phyloP scores from a whole-genome alignment of 2,329 filamentous ascomycete species.

The Neurospora crassa region DNA sequence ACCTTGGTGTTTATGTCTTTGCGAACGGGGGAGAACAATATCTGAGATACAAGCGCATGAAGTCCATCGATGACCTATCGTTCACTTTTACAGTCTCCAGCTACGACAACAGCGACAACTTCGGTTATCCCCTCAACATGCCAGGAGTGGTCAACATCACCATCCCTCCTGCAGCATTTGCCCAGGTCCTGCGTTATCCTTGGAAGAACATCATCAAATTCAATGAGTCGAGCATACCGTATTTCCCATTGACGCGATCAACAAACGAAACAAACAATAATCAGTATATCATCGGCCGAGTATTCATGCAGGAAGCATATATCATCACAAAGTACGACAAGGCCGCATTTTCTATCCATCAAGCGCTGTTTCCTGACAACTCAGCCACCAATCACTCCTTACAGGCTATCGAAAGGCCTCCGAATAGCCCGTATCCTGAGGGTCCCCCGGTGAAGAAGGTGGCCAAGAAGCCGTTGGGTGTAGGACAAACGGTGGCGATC shows the following conservation, averaged over 20 bases:
- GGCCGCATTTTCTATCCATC: constrained; percentile 42
- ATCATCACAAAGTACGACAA: constrained; percentile 48
- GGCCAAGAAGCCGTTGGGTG: constrained; percentile 24
- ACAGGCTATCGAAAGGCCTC: constrained; percentile 31
- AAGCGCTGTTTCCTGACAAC: constrained; percentile 41
- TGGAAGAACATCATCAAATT: constrained; percentile 36
- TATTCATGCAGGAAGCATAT: constrained; percentile 62
- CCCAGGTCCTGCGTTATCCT: constrained; percentile 39
- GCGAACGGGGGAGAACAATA: constrained; percentile 46
- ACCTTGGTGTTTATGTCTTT: constrained; percentile 55
- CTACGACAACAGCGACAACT: constrained; percentile 42
- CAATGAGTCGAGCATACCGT: constrained; percentile 38
- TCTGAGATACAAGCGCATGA: constrained; percentile 31
- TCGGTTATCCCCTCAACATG: constrained; percentile 37
- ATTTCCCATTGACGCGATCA: constrained; percentile 57
- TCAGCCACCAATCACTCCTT: constrained; percentile 31
- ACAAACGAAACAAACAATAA: constrained; percentile 33
- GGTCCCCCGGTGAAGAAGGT: constrained; percentile 18
- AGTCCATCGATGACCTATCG: constrained; percentile 28
- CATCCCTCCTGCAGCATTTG: constrained; percentile 39
- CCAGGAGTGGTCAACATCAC: constrained; percentile 48
- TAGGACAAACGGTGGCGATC: constrained; percentile 35
- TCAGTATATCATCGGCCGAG: constrained; percentile 54
- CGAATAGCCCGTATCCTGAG: constrained; percentile 36
- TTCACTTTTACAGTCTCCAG: constrained; percentile 51